Conservation (phyloP, 345 rosid genomes). For the Adansonia digitata region DNA sequence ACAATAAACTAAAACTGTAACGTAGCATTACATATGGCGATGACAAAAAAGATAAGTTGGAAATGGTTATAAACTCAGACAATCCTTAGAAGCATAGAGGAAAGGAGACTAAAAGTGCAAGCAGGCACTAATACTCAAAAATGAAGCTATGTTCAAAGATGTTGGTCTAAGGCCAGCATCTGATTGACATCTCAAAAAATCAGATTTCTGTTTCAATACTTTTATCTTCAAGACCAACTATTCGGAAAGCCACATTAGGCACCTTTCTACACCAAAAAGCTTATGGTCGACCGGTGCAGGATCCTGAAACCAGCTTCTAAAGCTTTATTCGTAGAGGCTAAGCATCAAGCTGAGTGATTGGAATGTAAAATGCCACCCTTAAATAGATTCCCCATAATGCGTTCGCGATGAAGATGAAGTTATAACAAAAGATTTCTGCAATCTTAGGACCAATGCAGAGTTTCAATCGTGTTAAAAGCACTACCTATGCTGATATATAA, state of each 20-base stretch:
- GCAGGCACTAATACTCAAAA: neutral
- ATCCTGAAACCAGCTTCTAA: neutral
- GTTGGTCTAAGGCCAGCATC: neutral
- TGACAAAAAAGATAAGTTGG: neutral
- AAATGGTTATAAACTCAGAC: neutral
- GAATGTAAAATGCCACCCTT: neutral
- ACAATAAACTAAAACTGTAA: neutral
- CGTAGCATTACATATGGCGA: neutral
- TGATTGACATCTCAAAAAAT: neutral
- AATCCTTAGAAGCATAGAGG: neutral
- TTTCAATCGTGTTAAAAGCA: neutral
- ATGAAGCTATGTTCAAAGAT: neutral
- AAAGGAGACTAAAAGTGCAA: neutral
- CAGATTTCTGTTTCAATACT: neutral
- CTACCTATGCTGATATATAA: neutral
- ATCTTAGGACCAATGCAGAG: neutral
- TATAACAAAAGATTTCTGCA: neutral
- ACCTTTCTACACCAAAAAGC: neutral
- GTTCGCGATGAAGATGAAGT: neutral
- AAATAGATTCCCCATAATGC: neutral
- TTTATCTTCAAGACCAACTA: neutral
- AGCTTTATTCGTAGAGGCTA: neutral
- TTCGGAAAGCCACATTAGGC: neutral
- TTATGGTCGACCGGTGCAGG: neutral
- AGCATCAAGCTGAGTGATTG: neutral